Evolutionary conservation across 1,284 basidiomycete genomes (phyloP).

Genomic region (Pseudozyma tsukubaensis): DNA sequence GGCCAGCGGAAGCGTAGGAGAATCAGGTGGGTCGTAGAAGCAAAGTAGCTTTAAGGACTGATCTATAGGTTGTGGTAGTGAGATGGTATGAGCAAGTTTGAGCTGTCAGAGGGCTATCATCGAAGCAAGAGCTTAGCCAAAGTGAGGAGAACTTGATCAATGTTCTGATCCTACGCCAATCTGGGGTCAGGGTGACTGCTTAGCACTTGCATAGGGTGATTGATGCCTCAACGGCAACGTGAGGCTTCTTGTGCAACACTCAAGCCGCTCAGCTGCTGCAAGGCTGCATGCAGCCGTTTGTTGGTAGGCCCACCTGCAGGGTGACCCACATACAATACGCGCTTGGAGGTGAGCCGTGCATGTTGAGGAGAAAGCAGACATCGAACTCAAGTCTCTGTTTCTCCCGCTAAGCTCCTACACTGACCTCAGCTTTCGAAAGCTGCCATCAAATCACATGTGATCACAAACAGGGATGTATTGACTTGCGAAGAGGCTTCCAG

Average conservation of each 20-base stretch:
- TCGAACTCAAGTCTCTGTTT: not conserved
- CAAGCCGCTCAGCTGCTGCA: constrained; percentile 11
- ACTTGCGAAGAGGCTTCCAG: too few relatives aligned
- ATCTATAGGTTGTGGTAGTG: too few relatives aligned
- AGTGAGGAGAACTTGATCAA: too few relatives aligned
- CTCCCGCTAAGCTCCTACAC: not conserved
- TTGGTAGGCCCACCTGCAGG: constrained; percentile 17
- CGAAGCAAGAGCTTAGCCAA: too few relatives aligned
- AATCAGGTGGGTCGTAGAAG: too few relatives aligned
- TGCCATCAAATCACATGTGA: too few relatives aligned
- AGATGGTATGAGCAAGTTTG: too few relatives aligned
- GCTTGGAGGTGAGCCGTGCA: constrained; percentile 6
- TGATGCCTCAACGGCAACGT: not conserved
- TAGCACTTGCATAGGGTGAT: not conserved
- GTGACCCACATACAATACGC: constrained; percentile 9
- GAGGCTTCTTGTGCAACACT: not conserved
- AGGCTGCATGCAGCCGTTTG: constrained; percentile 4
- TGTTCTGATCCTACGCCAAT: not conserved
- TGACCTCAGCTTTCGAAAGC: too few relatives aligned
- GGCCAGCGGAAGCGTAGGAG: too few relatives aligned
- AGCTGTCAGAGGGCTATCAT: too few relatives aligned
- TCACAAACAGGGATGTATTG: too few relatives aligned
- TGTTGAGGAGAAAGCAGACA: not conserved
- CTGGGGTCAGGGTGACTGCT: not conserved
- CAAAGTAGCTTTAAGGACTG: too few relatives aligned